phyloP scores from a whole-genome alignment of 495 filamentous ascomycete genomes.

The Peziza echinospora region DNA sequence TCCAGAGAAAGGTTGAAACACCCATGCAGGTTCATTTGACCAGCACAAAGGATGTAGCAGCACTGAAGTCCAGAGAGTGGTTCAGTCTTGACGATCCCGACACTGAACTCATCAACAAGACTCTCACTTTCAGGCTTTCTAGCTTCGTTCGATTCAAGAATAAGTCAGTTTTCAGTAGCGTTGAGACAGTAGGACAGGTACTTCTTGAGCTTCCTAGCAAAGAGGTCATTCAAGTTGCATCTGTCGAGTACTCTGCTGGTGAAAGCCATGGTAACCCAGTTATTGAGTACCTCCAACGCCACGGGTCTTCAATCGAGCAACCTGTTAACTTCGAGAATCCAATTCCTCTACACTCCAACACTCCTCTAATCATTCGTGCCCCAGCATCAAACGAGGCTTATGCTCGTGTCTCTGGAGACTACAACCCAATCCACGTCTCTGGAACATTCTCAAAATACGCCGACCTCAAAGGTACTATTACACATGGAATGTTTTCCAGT shows the following conservation, averaged over 20 bases:
- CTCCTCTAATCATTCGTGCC: conserved; percentile 61
- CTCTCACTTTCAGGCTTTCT: conserved; percentile 86
- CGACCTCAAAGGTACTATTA: conserved; percentile 86
- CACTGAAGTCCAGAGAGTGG: conserved; percentile 92
- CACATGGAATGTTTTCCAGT: conserved; percentile 98
- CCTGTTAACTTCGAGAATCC: conserved; percentile 93
- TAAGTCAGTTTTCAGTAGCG: conserved; percentile 73
- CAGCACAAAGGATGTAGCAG: conserved; percentile 73
- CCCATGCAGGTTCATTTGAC: conserved; percentile 82
- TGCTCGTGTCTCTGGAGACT: conserved; percentile 89
- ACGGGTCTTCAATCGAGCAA: conserved; percentile 86
- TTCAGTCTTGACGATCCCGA: conserved; percentile 65
- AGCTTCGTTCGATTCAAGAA: conserved; percentile 87
- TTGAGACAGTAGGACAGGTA: conserved; percentile 83
- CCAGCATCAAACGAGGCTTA: conserved; percentile 98
- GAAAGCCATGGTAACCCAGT: conserved; percentile 88
- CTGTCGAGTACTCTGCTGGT: conserved; percentile 80
- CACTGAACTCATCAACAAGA: conserved; percentile 70
- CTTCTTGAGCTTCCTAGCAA: conserved; percentile 90
- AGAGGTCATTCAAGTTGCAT: conserved; percentile 88
- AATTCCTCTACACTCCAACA: conserved; percentile 85
- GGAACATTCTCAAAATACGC: conserved; percentile 89
- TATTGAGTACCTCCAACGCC: conserved; percentile 80
- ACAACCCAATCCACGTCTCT: conserved; percentile 97
- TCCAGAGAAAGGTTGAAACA: conserved; percentile 88